Evolutionary conservation across 768 basidiomycete species (phyloP).

Genomic region (Naganishia onofrii): DNA sequence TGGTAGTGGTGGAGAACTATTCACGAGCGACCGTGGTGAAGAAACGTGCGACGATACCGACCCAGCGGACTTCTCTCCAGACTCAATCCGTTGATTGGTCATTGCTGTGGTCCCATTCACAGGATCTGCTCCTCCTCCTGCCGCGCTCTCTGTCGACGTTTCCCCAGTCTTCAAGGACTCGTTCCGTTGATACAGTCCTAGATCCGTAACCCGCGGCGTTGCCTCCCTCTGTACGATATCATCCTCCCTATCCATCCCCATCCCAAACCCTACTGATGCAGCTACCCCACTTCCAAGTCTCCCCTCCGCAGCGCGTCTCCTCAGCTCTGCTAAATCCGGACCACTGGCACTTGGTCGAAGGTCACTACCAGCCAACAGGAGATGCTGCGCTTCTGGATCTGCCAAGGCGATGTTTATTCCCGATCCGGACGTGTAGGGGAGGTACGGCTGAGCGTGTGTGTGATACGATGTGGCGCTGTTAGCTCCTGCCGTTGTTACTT

Average conservation of each 20-base stretch:
- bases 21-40: too few relatives aligned
- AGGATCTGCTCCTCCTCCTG: too few relatives aligned
- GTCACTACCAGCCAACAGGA: conserved; percentile 16
- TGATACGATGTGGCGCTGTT: neutral
- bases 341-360: conserved; percentile 25
- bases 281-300: neutral
- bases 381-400: conserved; percentile 24
- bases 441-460: conserved; percentile 17
- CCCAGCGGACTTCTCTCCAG: too few relatives aligned
- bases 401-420: neutral
- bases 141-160: too few relatives aligned
- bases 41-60: too few relatives aligned
- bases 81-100: too few relatives aligned
- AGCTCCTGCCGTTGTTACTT: neutral
- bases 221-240: too few relatives aligned
- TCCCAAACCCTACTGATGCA: neutral
- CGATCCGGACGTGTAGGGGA: neutral
- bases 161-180: too few relatives aligned
- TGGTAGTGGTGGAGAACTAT: too few relatives aligned
- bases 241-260: neutral
- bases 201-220: too few relatives aligned
- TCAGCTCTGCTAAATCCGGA: conserved; percentile 25
- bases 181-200: too few relatives aligned
- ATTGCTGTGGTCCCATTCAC: too few relatives aligned
- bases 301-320: neutral